phyloP scores from a whole-genome alignment of 164 flowering plant species.

The Aristolochia californica region DNA sequence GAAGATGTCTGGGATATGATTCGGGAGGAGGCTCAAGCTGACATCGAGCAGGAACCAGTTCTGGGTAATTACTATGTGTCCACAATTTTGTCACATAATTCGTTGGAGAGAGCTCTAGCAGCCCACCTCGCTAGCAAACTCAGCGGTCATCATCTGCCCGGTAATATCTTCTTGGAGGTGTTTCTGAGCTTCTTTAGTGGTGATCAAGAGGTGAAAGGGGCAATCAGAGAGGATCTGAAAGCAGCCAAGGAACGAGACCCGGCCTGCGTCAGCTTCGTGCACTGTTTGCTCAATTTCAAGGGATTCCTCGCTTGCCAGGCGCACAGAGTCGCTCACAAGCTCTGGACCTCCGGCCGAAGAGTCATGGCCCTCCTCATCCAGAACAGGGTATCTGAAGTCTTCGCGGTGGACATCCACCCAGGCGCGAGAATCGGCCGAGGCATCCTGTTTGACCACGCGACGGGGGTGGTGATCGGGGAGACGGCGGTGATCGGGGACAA shows the following conservation, averaged over 20 bases:
- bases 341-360: constrained; percentile 47
- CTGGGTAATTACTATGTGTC: constrained; percentile 29
- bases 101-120: constrained; percentile 48
- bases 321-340: constrained; percentile 49
- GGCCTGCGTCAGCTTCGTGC: constrained; percentile 56
- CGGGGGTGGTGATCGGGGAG: constrained; percentile 75
- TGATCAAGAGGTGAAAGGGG: constrained; percentile 23
- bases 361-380: constrained; percentile 49
- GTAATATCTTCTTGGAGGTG: constrained; percentile 29
- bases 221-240: constrained; percentile 39
- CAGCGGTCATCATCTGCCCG: constrained; percentile 26
- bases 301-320: constrained; percentile 74
- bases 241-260: constrained; percentile 72
- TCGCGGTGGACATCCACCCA: constrained; percentile 77
- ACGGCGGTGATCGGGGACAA: constrained; percentile 64
- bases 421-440: constrained; percentile 71
- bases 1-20: constrained; percentile 41
- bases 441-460: constrained; percentile 68
- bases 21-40: constrained; percentile 41
- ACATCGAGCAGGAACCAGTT: constrained; percentile 47
- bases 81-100: constrained; percentile 35
- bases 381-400: constrained; percentile 58
- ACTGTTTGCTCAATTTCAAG: constrained; percentile 63
- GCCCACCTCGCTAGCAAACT: constrained; percentile 38
- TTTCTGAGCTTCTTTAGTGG: constrained; percentile 29